A percentile compares a stretch with the other conserved stretches of the same genome.
Conservation (phyloP, 495 filamentous ascomycete species). For the Penicillium verhagenii region DNA sequence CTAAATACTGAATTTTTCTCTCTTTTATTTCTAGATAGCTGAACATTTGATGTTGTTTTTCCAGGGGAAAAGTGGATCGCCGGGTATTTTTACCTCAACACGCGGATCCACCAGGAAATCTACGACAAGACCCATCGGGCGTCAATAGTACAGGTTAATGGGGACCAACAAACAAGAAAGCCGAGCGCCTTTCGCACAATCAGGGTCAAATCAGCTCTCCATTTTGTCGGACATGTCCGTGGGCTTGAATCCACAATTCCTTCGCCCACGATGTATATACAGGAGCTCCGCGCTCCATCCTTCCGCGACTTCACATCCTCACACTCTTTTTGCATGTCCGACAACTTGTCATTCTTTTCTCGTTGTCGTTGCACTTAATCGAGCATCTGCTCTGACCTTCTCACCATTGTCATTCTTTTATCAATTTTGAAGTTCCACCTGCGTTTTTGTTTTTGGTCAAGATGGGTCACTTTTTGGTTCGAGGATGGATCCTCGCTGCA, state of each 20-base stretch:
- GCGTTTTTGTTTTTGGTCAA: background rate
- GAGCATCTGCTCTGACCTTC: background rate
- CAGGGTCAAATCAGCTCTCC: background rate
- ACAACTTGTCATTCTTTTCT: background rate
- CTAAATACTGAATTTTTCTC: too few species aligned
- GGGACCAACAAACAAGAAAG: background rate
- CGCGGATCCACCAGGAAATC: background rate
- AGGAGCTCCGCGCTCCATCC: background rate
- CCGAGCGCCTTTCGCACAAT: background rate
- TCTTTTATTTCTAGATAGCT: background rate
- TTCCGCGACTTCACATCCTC: too few species aligned
- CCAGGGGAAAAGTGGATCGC: background rate
- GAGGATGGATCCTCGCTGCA: slow-evolving; percentile 7
- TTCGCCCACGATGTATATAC: slow-evolving; percentile 9
- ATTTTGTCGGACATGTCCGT: slow-evolving; percentile 4
- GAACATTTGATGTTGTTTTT: background rate
- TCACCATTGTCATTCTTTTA: background rate
- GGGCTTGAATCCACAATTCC: background rate
- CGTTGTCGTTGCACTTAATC: too few species aligned
- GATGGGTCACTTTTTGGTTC: slow-evolving; percentile 3
- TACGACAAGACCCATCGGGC: background rate
- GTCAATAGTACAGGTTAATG: slow-evolving; percentile 2
- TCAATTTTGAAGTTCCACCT: background rate
- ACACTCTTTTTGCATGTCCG: too few species aligned
- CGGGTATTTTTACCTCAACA: slow-evolving; percentile 5